Percentiles rank a stretch among this genome's conserved stretches.
phyloP scores from a whole-genome alignment of 257 asterid genomes.

The Eucommia ulmoides region DNA sequence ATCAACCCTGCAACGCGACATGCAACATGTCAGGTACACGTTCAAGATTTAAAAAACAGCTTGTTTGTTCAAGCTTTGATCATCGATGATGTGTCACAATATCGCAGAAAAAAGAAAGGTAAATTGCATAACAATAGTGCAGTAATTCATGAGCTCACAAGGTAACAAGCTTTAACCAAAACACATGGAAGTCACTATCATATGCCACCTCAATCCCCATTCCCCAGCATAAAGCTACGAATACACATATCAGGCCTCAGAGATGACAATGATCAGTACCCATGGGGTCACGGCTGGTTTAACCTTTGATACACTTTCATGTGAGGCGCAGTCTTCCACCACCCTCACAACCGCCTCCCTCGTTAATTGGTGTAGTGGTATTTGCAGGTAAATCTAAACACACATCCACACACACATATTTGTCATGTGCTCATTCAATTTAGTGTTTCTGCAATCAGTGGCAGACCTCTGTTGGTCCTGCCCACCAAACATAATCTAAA shows the following conservation, averaged over 20 bases:
- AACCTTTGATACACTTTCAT: too few species aligned
- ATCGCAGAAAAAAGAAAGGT: not conserved
- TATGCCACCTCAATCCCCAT: too few species aligned
- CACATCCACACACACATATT: too few species aligned
- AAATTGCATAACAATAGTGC: not conserved
- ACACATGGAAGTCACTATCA: too few species aligned
- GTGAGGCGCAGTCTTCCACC: not conserved
- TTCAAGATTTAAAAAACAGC: not conserved
- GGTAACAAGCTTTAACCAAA: not conserved
- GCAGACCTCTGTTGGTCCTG: too few species aligned
- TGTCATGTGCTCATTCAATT: too few species aligned
- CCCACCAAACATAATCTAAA: too few species aligned
- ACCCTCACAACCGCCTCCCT: too few species aligned
- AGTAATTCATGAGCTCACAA: not conserved
- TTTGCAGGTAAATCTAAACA: too few species aligned
- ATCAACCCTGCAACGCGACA: constrained; percentile 63
- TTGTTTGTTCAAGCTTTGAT: not conserved
- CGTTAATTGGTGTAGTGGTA: too few species aligned
- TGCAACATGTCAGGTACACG: constrained; percentile 1
- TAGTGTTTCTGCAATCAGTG: too few species aligned
- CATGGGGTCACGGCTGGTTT: too few species aligned
- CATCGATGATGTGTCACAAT: not conserved
- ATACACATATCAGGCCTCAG: not conserved
- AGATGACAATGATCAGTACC: not conserved
- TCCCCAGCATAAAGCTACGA: not conserved